Conservation (phyloP, 352 stramenopile species). For the Globisporangium nunn region DNA sequence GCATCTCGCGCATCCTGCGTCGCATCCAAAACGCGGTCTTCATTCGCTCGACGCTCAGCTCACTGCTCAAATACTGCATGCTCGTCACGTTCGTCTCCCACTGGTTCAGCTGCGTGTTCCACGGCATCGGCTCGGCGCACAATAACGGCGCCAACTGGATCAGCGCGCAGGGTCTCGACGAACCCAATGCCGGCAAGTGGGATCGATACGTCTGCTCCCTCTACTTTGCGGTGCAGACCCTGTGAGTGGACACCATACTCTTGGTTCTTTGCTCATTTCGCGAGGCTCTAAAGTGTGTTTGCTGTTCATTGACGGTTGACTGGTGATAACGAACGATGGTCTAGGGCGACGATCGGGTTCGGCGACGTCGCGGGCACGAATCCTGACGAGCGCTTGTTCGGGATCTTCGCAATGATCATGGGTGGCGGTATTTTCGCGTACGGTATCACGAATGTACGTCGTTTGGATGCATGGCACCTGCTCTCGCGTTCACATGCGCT, state of each 20-base stretch:
- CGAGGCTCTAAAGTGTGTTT: not conserved
- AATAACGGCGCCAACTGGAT: constrained; percentile 15
- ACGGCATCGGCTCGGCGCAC: constrained; percentile 9
- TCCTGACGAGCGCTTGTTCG: constrained; percentile 57
- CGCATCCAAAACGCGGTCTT: constrained; percentile 46
- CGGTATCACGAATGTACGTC: constrained; percentile 65
- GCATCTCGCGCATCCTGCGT: constrained; percentile 57
- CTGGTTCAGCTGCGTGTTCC: constrained; percentile 49
- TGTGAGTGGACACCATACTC: constrained; percentile 5
- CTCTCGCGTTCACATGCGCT: not conserved
- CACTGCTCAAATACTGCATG: constrained; percentile 73
- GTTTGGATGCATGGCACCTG: constrained; percentile 4
- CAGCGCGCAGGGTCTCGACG: not conserved
- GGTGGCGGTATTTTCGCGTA: constrained; percentile 81
- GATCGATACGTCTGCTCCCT: constrained; percentile 25
- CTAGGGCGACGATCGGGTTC: constrained; percentile 70
- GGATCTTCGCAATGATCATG: constrained; percentile 66
- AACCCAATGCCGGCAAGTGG: constrained; percentile 8
- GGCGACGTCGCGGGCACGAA: constrained; percentile 49
- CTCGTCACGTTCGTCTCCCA: constrained; percentile 76
- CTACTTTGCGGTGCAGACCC: constrained; percentile 26
- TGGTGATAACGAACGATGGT: not conserved
- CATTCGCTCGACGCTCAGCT: constrained; percentile 68
- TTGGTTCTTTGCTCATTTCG: not conserved
- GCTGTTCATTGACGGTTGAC: not conserved